Conservation (phyloP, 306 rosid genomes). For the Cucumis cinereus region DNA sequence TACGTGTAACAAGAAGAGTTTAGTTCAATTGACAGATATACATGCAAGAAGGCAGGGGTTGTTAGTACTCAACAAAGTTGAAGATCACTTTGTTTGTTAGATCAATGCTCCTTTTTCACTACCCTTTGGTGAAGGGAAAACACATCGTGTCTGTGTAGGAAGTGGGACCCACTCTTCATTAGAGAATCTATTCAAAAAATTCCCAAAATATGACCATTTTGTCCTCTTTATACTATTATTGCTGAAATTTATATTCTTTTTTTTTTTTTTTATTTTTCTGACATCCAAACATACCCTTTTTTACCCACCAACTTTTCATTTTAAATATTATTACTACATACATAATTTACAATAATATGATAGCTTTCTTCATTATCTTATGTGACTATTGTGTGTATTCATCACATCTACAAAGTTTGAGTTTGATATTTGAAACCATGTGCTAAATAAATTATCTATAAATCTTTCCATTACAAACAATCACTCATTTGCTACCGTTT, state of each 20-base stretch:
- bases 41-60: too few relatives aligned
- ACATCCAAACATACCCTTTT: conserved; percentile 7
- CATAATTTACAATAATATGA: background rate
- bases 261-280: background rate
- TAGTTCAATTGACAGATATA: too few relatives aligned
- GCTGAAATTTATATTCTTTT: background rate
- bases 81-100: background rate
- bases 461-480: background rate
- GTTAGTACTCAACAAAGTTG: too few relatives aligned
- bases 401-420: background rate
- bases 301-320: background rate
- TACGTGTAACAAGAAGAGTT: too few relatives aligned
- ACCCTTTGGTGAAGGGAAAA: background rate
- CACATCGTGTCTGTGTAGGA: background rate
- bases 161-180: background rate
- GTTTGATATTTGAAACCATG: background rate
- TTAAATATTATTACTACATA: background rate
- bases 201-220: background rate
- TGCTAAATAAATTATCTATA: background rate
- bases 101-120: background rate
- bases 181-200: background rate
- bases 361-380: background rate
- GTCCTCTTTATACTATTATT: background rate
- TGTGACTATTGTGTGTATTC: background rate
- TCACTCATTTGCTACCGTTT: too few relatives aligned